phyloP scores from a whole-genome alignment of 257 asterid genomes.

The Penstemon eatonii region DNA sequence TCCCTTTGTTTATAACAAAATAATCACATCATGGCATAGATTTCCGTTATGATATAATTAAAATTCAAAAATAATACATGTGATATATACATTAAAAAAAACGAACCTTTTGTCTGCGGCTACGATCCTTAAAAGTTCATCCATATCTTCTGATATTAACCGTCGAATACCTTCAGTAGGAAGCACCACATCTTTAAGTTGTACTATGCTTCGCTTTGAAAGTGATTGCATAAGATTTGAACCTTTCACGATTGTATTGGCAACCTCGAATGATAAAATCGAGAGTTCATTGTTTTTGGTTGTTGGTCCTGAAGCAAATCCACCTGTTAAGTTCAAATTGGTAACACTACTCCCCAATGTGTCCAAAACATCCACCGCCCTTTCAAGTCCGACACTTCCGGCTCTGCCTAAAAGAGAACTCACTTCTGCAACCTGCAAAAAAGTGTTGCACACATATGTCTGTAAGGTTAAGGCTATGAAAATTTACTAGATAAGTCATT shows the following conservation, averaged over 20 bases:
- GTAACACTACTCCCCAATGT: slow-evolving; percentile 62
- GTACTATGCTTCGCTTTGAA: slow-evolving; percentile 53
- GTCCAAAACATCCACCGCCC: slow-evolving; percentile 69
- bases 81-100: not conserved
- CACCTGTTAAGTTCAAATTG: slow-evolving; percentile 48
- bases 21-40: not conserved
- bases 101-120: slow-evolving; percentile 76
- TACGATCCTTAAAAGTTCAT: slow-evolving; percentile 61
- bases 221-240: slow-evolving; percentile 68
- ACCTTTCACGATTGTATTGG: slow-evolving; percentile 81
- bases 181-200: slow-evolving; percentile 61
- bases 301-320: slow-evolving; percentile 56
- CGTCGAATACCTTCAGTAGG: slow-evolving; percentile 63
- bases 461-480: not conserved
- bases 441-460: not conserved
- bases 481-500: slow-evolving; percentile 3
- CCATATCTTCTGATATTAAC: slow-evolving; percentile 58
- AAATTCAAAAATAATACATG: not conserved
- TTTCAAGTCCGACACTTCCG: slow-evolving; percentile 59
- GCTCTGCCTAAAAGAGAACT: slow-evolving; percentile 50
- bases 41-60: not conserved
- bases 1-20: slow-evolving; percentile 44
- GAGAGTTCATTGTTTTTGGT: slow-evolving; percentile 59
- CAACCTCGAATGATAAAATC: slow-evolving; percentile 75
- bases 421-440: slow-evolving; percentile 65